These are phyloP conservation scores for Colletotrichum chrysophilum DNA, from an alignment of 2,329 filamentous ascomycete species.

Conservation along the genomic window DNA sequence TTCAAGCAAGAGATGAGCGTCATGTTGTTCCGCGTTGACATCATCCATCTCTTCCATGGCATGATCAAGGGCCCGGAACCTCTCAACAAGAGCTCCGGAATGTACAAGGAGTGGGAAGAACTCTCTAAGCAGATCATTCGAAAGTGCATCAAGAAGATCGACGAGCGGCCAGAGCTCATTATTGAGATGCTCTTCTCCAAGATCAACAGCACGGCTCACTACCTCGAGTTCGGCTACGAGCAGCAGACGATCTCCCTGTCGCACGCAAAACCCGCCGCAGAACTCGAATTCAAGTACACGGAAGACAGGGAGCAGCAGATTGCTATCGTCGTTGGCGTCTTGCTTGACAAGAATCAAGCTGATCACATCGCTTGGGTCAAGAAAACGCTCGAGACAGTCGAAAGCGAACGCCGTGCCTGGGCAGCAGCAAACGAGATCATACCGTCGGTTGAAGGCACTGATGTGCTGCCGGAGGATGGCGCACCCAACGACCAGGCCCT, in stretches of 20 bases:
- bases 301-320: constrained; percentile 75
- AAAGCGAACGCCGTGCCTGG: constrained; percentile 78
- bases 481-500: constrained; percentile 36
- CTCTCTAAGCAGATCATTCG: constrained; percentile 84
- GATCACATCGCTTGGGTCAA: constrained; percentile 86
- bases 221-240: constrained; percentile 89
- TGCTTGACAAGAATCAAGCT: constrained; percentile 80
- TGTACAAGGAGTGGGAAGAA: constrained; percentile 90
- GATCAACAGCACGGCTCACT: constrained; percentile 80
- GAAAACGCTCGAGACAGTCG: constrained; percentile 69
- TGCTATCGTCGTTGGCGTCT: constrained; percentile 77
- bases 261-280: constrained; percentile 74
- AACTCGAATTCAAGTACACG: constrained; percentile 80
- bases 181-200: constrained; percentile 97
- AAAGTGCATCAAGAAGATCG: constrained; percentile 81
- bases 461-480: constrained; percentile 25
- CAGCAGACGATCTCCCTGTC: constrained; percentile 69
- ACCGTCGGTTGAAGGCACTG: constrained; percentile 37
- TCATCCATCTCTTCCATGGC: constrained; percentile 83
- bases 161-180: constrained; percentile 83
- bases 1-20: constrained; percentile 95
- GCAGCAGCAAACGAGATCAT: constrained; percentile 72
- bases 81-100: constrained; percentile 68
- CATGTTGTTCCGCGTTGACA: constrained; percentile 89
- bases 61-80: constrained; percentile 90